phyloP scores from a whole-genome alignment of 192 early-diverging fungal species.

The Gamsiella multidivaricata region DNA sequence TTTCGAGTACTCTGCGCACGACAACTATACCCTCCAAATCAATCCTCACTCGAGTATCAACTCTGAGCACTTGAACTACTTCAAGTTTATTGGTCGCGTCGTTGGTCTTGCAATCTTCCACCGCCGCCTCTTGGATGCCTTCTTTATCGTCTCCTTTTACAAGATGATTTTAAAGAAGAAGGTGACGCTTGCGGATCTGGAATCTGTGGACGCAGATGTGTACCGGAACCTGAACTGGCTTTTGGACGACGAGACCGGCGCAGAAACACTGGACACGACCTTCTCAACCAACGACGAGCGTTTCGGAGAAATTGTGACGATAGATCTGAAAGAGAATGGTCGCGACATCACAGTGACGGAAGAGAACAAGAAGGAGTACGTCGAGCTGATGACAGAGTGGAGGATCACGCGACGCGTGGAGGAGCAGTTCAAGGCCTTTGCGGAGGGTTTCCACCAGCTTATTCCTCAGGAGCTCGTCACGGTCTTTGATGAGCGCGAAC shows the following conservation, averaged over 20 bases:
- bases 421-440: constrained; percentile 95
- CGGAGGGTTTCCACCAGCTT: constrained; percentile 92
- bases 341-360: constrained; percentile 91
- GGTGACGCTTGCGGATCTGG: constrained; percentile 89
- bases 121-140: constrained; percentile 94
- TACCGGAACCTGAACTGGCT: constrained; percentile 92
- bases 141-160: constrained; percentile 95
- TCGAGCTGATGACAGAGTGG: constrained; percentile 90
- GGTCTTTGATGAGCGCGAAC: constrained; percentile 97
- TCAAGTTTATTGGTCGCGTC: constrained; percentile 96
- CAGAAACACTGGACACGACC: constrained; percentile 87
- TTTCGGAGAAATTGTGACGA: constrained; percentile 88
- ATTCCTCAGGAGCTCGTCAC: constrained; percentile 94
- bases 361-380: constrained; percentile 96
- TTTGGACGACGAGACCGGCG: constrained; percentile 76
- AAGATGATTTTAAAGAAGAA: constrained; percentile 94
- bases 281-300: constrained; percentile 93
- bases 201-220: constrained; percentile 94
- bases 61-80: constrained; percentile 97
- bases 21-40: constrained; percentile 98
- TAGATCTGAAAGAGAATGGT: constrained; percentile 91
- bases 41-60: constrained; percentile 94
- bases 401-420: constrained; percentile 89
- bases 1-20: constrained; percentile 97
- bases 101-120: constrained; percentile 97